These are phyloP conservation scores for Tricholoma flavovirens DNA, from an alignment of 768 basidiomycete genomes.

Conservation along the genomic window DNA sequence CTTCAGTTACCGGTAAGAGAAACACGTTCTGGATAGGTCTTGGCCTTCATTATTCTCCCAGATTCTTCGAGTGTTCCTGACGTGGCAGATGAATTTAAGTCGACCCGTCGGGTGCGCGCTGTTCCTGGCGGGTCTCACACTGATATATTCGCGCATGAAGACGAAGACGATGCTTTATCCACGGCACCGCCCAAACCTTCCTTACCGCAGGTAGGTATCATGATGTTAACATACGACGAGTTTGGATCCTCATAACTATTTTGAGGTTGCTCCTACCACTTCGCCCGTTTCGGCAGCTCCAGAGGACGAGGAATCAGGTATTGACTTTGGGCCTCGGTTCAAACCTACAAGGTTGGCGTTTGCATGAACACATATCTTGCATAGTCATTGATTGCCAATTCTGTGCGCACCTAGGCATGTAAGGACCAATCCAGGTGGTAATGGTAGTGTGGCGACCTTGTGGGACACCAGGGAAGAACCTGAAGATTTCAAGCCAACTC, in stretches of 20 bases:
- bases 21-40: background rate
- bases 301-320: slow-evolving; percentile 25
- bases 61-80: background rate
- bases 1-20: background rate
- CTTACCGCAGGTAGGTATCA: background rate
- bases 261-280: background rate
- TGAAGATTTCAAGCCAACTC: slow-evolving; percentile 61
- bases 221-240: background rate
- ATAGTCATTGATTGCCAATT: background rate
- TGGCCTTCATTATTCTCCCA: background rate
- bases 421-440: slow-evolving; percentile 41
- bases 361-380: background rate
- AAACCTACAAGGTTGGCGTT: slow-evolving; percentile 48
- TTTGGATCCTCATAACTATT: background rate
- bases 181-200: slow-evolving; percentile 41
- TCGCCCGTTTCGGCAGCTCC: background rate
- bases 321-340: slow-evolving; percentile 30
- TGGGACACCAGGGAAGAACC: slow-evolving; percentile 42
- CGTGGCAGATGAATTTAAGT: slow-evolving; percentile 36
- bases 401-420: slow-evolving; percentile 28
- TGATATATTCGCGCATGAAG: slow-evolving; percentile 43
- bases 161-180: slow-evolving; percentile 53
- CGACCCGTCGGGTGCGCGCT: slow-evolving; percentile 52
- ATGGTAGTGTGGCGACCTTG: slow-evolving; percentile 37
- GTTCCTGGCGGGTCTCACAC: slow-evolving; percentile 47